These are phyloP conservation scores for Solanum sitiens DNA, from an alignment of 257 asterid genomes.

Conservation along the genomic window DNA sequence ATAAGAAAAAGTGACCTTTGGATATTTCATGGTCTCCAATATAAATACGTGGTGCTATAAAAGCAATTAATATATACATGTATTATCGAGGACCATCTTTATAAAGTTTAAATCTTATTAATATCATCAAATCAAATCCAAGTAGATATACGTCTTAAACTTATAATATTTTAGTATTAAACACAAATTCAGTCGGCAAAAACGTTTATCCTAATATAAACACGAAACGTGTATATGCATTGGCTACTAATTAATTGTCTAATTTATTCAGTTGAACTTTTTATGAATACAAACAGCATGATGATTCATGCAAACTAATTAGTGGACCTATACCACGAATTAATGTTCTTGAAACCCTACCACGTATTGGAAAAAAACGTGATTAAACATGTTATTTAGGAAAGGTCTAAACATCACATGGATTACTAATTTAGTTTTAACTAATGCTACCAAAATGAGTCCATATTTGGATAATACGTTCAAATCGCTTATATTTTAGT, in stretches of 20 bases:
- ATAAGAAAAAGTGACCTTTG: background rate
- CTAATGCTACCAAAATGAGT: background rate
- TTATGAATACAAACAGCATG: background rate
- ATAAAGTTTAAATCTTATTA: background rate
- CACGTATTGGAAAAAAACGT: background rate
- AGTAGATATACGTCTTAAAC: background rate
- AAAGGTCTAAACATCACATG: background rate
- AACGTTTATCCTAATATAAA: background rate
- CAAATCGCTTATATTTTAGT: background rate
- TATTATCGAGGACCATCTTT: background rate
- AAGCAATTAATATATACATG: background rate
- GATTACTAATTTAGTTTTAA: background rate
- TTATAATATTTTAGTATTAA: background rate
- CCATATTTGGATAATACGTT: background rate
- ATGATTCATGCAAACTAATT: background rate
- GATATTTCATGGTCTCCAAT: background rate
- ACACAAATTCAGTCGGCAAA: background rate
- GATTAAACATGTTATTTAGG: background rate
- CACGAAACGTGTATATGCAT: background rate
- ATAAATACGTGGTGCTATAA: background rate
- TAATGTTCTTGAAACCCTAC: background rate
- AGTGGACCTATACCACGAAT: background rate
- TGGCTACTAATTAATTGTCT: background rate
- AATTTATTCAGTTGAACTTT: background rate
- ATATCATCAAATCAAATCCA: no score